phyloP scores from a whole-genome alignment of 371 early-diverging fungal genomes.

The Rhizopus sp. region DNA sequence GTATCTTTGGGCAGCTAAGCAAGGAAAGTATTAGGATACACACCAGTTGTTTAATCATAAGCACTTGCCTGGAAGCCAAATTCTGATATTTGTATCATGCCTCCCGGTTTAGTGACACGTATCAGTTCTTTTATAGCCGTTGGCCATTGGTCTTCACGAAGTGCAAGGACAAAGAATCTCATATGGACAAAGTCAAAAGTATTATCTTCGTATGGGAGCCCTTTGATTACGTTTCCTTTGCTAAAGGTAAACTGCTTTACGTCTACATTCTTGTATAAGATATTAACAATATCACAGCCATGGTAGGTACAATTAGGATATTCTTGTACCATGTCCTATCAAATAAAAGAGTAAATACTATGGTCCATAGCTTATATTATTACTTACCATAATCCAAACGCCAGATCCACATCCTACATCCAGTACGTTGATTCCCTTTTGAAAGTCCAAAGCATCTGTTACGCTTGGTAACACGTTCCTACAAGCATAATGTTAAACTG shows the following conservation, averaged over 20 bases:
- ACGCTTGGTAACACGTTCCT: constrained; percentile 1
- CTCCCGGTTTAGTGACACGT: constrained; percentile 57
- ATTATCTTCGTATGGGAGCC: constrained; percentile 18
- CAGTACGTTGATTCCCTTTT: constrained; percentile 18
- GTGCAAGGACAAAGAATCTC: constrained; percentile 42
- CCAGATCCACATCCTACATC: constrained; percentile 50
- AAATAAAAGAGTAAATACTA: neutral
- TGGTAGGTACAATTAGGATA: constrained; percentile 34
- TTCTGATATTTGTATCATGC: constrained; percentile 45
- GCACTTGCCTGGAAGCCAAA: constrained; percentile 7
- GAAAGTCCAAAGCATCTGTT: constrained; percentile 8
- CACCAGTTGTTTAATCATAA: too few species aligned
- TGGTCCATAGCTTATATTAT: too few species aligned
- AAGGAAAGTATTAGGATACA: too few species aligned
- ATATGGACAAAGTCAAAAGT: constrained; percentile 43
- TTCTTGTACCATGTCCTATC: constrained; percentile 33
- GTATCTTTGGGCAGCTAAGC: neutral
- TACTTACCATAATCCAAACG: constrained; percentile 28
- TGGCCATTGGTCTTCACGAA: constrained; percentile 40
- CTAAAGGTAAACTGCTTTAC: constrained; percentile 16
- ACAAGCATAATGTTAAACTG: neutral
- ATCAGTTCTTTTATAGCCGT: constrained; percentile 33
- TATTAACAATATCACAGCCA: constrained; percentile 30
- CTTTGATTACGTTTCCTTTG: constrained; percentile 27
- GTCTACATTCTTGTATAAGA: constrained; percentile 5